Evolutionary conservation across 2,329 filamentous ascomycete species (phyloP), one percentile per base, ranked within the genome.

Genomic region (Claviceps capensis): DNA sequence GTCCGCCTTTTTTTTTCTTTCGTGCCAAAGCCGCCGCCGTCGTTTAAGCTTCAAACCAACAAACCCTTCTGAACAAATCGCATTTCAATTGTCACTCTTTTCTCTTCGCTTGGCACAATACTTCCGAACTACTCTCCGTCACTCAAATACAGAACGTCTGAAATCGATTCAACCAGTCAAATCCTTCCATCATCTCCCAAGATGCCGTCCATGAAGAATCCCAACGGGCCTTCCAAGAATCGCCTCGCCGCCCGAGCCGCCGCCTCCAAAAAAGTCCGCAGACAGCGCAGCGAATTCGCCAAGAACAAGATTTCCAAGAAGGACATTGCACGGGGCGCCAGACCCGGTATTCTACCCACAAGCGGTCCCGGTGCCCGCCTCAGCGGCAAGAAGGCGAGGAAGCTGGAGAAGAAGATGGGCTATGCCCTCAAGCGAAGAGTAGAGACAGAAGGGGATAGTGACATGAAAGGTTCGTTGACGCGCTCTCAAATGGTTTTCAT

Each of bases 121-220:
- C 30, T 7, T 6, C 6, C 4, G 4, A 34, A 11, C 4, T 34
- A 11, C 30, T 23, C 23, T 23, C 9, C 9, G 30, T 11, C 30
- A 34, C 30, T 3, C 30, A 34, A 30, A 11, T 11, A 30, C 30
- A 11, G 30, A 34, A 34, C 3, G 1, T 3, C 30, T 11, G 23
- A 11, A 34, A 34, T 34, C 9, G 30, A 11, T 11, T 34, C 9
- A 9, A 34, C 30, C 30, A 11, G 30, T 34, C 11, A 9, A 34
- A 34, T 9, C 30, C 9, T 1, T 11, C 17, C 40, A 8, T 5
- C 40, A 7, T 9, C 13, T 6, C 19, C 49, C 51, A 61, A 52
- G 56, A 79, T 78, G 75, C 71, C 73, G 16, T 79, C 76, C 47
- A 72, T 78, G 59, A 75, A 75, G 57, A 81, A 79, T 67, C 77